Evolutionary conservation across 108 stramenopile species (phyloP).

Genomic region (Parmales sp.): DNA sequence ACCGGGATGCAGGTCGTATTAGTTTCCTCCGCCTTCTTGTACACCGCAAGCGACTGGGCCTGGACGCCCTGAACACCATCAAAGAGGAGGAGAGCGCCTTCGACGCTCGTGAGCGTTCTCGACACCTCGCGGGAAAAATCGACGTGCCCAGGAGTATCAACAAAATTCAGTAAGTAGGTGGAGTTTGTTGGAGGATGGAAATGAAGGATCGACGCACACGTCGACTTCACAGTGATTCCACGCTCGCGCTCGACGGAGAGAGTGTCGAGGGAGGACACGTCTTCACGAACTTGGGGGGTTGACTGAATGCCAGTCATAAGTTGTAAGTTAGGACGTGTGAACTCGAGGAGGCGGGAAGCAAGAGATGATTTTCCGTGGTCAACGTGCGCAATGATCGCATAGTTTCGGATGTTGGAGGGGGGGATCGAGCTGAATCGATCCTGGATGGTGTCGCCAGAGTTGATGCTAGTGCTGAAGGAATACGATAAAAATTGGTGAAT

Average conservation of each 20-base stretch:
- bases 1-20: constrained; percentile 58
- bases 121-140: constrained; percentile 90
- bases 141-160: constrained; percentile 93
- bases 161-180: constrained; percentile 74
- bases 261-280: constrained; percentile 24
- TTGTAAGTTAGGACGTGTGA: constrained; percentile 60
- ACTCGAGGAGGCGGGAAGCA: constrained; percentile 66
- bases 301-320: constrained; percentile 39
- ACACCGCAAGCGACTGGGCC: constrained; percentile 92
- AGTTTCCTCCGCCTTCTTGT: constrained; percentile 76
- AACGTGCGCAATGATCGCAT: constrained; percentile 35
- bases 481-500: neutral
- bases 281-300: neutral
- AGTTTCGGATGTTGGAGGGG: constrained; percentile 20
- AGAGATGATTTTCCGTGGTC: constrained; percentile 89
- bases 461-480: neutral
- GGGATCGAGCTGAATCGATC: neutral
- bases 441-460: neutral
- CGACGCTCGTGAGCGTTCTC: constrained; percentile 79
- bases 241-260: constrained; percentile 42
- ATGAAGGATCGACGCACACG: constrained; percentile 91
- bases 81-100: constrained; percentile 86
- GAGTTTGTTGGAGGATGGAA: constrained; percentile 58
- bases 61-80: constrained; percentile 92
- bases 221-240: constrained; percentile 67